Evolutionary conservation across 805 yeast genomes (phyloP), one percentile per base, ranked within the genome.

Genomic region (Brettanomyces nanus): DNA sequence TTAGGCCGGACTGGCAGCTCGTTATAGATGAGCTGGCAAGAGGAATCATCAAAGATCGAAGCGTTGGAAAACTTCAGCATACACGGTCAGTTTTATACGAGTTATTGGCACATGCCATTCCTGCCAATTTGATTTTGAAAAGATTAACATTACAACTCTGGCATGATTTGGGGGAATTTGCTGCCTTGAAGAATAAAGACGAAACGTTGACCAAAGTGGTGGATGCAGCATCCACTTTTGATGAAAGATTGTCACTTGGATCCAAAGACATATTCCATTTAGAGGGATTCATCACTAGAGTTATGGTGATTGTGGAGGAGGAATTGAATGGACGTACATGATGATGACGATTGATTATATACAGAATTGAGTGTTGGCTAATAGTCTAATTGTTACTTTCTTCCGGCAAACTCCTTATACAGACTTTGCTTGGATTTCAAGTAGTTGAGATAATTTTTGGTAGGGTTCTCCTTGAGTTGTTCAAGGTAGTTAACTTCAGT

Each of bases 271-370:
- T 92, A 10, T 92, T 85, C 60, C 98, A 92, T 61, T 62, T 92
- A 38, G 98, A 92, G 63, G 98, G 97, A 1, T 92, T 86, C 54
- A 73, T 85, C 15, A 96, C 97, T 1, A 80, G 75, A 54, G 75
- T 78, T 2, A 90, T 92, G 97, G 83, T 85, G 30, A 71, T 71
- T 6, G 56, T 83, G 35, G 92, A 82, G 49, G 62, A 49, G 19
- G 54, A 53, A 33, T 21, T 30, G n/a, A 25, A 25, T 27, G 25
- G 28, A 11, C 21, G 19, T 22, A 21, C 31, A 17, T 17, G 29
- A 25, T 18, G 14, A 31, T 13, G 18, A 29, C 17, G 9, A 29
- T 4, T 29, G 11, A 15, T 29, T 15, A 15, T 29, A 29, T 15
- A 4, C 19, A 6, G 19, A 29, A n/a, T n/a, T n/a, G n/a, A n/a